Evolutionary conservation across 1,139 yeast species (phyloP), one percentile per base, ranked within the genome.

Genomic region (Saccharomycopsis hybrid): DNA sequence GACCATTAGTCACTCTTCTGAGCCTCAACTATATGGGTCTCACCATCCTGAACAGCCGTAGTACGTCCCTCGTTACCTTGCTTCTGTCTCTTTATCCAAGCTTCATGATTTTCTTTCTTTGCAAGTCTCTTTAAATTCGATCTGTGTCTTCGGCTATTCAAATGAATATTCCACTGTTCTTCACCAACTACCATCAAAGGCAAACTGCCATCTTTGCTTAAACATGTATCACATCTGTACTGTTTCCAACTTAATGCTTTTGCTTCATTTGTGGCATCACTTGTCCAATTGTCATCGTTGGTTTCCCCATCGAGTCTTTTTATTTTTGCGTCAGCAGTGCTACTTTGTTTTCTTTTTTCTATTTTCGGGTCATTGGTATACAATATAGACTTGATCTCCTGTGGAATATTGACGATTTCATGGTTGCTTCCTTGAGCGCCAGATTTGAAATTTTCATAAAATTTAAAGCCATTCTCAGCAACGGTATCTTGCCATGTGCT

Each of bases 121-220:
- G 67, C 63, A 1, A 71, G 72, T 49, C 72, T 63, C 18, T 65
- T 64, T n/a, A 69, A 42, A 47, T 68, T 69, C 5, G 70, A 64
- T 48, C 71, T 69, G 57, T 88, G 96, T 51, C 85, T 73, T 54
- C 80, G 71, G 54, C 96, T 82, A 29, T 70, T 68, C 44, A 80
- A 53, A 64, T 92, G 98, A 2, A 74, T 71, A 3, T 74, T 65
- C 84, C 89, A 88, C 47, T 76, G 83, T 3, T 74, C 77, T 47
- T 80, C 80, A 0, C 97, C 97, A 5, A 92, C 81, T 1, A 86
- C 75, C 0, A 86, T 74, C 27, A 85, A 65, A 0, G 77, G 49
- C 5, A 32, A 74, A 4, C 76, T 68, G 2, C 82, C 82, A 2
- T 73, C 69, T 39, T 70, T 68, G 57, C 78, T 82, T n/a, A 66